These are phyloP conservation scores for Eimeria tenella DNA, from an alignment of 169 alveolate species.

Conservation along the genomic window DNA sequence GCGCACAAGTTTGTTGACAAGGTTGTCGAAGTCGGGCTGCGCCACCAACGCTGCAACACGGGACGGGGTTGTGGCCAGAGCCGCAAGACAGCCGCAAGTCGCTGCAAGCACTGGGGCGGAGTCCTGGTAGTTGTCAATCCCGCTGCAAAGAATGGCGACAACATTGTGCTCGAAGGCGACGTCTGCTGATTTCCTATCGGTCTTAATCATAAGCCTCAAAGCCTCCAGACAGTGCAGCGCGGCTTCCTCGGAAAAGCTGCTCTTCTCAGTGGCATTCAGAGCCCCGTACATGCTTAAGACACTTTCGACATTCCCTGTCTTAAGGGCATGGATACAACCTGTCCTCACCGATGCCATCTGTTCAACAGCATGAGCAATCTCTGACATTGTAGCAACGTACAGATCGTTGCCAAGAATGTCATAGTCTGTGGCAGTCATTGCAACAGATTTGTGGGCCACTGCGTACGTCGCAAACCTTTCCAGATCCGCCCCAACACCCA, in stretches of 20 bases:
- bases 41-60: conserved; percentile 88
- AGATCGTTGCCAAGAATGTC: conserved; percentile 78
- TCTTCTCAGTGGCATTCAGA: conserved; percentile 50
- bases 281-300: conserved; percentile 62
- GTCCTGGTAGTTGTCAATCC: conserved; percentile 89
- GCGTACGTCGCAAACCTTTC: conserved; percentile 58
- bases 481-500: conserved; percentile 65
- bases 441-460: conserved; percentile 33
- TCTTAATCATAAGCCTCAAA: conserved; percentile 87
- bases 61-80: conserved; percentile 91
- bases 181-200: conserved; percentile 90
- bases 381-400: conserved; percentile 75
- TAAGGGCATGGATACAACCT: conserved; percentile 58
- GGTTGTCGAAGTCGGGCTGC: conserved; percentile 88
- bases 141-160: conserved; percentile 87
- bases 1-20: conserved; percentile 85
- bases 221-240: conserved; percentile 81
- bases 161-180: conserved; percentile 88
- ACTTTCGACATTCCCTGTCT: conserved; percentile 75
- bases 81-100: conserved; percentile 92
- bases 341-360: conserved; percentile 76
- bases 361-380: conserved; percentile 79
- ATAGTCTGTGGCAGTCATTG: conserved; percentile 70
- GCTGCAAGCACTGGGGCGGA: conserved; percentile 89
- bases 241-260: conserved; percentile 72